These are phyloP conservation scores for Puccinia brachypodii DNA, from an alignment of 1,284 basidiomycete species.

Conservation along the genomic window DNA sequence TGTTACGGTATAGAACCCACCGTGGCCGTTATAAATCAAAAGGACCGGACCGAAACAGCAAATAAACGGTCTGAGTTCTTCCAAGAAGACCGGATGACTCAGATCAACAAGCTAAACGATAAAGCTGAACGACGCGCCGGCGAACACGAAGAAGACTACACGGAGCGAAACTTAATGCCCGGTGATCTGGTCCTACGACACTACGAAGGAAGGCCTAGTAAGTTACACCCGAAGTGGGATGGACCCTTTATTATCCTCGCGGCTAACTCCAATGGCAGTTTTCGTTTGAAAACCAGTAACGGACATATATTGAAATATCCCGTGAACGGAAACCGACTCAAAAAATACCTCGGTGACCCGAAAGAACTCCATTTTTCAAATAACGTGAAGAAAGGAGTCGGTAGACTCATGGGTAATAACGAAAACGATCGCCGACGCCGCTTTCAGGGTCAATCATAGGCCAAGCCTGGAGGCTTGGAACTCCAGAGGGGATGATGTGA, in stretches of 20 bases:
- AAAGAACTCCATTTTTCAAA: no score
- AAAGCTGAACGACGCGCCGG: neutral
- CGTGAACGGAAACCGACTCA: neutral
- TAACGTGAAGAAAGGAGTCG: no score
- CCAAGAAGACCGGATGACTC: neutral
- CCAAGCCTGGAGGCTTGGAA: no score
- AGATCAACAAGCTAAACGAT: neutral
- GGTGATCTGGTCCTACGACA: neutral
- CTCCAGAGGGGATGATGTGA: no score
- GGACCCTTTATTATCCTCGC: neutral
- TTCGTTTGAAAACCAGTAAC: neutral
- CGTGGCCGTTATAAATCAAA: neutral
- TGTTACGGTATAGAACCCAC: neutral
- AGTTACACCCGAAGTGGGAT: constrained; percentile 16
- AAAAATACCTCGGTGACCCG: no score
- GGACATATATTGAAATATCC: neutral
- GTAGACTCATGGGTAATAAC: no score
- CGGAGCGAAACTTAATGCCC: neutral
- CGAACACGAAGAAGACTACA: neutral
- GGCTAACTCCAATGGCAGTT: neutral
- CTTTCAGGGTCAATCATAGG: no score
- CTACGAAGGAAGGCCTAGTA: neutral
- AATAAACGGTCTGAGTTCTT: neutral
- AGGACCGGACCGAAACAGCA: neutral
- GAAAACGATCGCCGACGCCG: no score